These are phyloP conservation scores for Aspergillus leporis DNA, from an alignment of 495 filamentous ascomycete genomes.

Conservation along the genomic window DNA sequence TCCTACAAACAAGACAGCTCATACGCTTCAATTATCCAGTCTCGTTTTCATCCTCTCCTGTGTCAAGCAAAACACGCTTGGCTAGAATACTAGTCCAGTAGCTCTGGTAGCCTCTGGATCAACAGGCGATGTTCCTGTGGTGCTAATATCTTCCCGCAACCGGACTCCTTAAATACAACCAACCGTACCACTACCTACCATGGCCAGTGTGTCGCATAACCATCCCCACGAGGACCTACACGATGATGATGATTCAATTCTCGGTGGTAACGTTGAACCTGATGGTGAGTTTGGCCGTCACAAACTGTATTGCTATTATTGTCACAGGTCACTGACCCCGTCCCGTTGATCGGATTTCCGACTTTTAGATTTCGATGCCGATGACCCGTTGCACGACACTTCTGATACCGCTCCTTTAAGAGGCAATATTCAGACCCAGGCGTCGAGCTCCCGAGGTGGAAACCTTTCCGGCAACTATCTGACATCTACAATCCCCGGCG, in stretches of 20 bases:
- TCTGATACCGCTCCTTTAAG: slow-evolving; percentile 76
- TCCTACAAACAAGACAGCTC: background rate
- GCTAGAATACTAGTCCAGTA: background rate
- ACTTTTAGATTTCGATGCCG: slow-evolving; percentile 74
- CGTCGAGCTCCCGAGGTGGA: slow-evolving; percentile 49
- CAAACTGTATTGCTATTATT: background rate
- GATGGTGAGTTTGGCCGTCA: slow-evolving; percentile 61
- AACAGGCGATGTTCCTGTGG: slow-evolving; percentile 19
- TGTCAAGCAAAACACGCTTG: background rate
- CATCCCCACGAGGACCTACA: slow-evolving; percentile 37
- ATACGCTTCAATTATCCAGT: background rate
- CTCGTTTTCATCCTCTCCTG: background rate
- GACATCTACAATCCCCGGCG: slow-evolving; percentile 84
- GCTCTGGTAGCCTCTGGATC: slow-evolving; percentile 3
- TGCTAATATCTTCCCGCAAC: slow-evolving; percentile 9
- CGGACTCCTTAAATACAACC: background rate
- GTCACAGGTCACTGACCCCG: background rate
- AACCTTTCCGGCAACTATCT: slow-evolving; percentile 61
- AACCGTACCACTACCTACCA: slow-evolving; percentile 29
- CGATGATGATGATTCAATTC: slow-evolving; percentile 64
- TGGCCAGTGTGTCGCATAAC: slow-evolving; percentile 46
- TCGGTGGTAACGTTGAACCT: slow-evolving; percentile 81
- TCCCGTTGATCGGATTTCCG: background rate
- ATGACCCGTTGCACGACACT: slow-evolving; percentile 75
- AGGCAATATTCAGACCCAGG: slow-evolving; percentile 68